Evolutionary conservation across 257 asterid species (phyloP).

Genomic region (Solanum neorickii): DNA sequence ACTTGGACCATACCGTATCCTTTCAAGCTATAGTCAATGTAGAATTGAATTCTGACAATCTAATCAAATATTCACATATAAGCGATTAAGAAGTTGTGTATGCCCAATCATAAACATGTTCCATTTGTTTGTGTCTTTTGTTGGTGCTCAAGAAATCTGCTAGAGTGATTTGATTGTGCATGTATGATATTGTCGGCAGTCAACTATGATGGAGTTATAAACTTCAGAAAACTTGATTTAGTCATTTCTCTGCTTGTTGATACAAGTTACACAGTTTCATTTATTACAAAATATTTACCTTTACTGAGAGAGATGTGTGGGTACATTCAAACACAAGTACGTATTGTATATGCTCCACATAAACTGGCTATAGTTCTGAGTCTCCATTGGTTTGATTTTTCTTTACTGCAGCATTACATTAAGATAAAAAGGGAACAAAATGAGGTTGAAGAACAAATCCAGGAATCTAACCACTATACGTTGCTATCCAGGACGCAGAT

Average conservation of each 20-base stretch:
- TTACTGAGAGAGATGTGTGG: background rate
- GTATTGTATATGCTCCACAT: background rate
- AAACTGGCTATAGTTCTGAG: conserved; percentile 26
- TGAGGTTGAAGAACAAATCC: conserved; percentile 67
- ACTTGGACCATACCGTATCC: background rate
- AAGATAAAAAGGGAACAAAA: conserved; percentile 44
- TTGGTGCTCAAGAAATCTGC: background rate
- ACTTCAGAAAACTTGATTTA: background rate
- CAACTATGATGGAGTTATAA: background rate
- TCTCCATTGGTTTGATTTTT: conserved; percentile 30
- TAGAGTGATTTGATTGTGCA: background rate
- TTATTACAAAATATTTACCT: background rate
- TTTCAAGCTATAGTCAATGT: background rate
- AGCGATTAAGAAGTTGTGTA: background rate
- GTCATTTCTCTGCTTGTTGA: background rate
- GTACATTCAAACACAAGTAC: background rate
- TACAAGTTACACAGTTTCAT: background rate
- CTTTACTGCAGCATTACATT: conserved; percentile 42
- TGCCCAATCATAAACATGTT: background rate
- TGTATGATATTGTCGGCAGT: background rate
- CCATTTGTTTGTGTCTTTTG: background rate
- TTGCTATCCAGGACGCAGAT: conserved; percentile 86
- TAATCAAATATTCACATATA: background rate
- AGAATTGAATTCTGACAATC: background rate
- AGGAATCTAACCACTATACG: conserved; percentile 52